Percentiles rank a stretch among this genome's conserved stretches.
Evolutionary conservation across 2,329 filamentous ascomycete genomes (phyloP).

Genomic region (Daldinia eschscholtzii): DNA sequence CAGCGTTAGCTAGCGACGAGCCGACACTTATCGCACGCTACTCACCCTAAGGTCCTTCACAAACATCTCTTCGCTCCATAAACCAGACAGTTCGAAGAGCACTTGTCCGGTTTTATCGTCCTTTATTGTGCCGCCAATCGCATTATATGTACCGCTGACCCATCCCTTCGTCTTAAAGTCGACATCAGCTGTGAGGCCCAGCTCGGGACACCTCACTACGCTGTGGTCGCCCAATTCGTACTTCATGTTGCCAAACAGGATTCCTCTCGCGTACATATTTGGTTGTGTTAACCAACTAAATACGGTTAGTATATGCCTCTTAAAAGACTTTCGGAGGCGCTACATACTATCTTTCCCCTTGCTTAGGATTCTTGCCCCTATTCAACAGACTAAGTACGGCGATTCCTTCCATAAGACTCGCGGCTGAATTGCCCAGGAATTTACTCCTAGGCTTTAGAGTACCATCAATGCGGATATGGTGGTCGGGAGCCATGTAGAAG

Average conservation of each 20-base stretch:
- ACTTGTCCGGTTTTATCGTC: conserved; percentile 87
- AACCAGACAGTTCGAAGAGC: conserved; percentile 90
- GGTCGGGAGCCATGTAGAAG: conserved; percentile 96
- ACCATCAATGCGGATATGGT: conserved; percentile 94
- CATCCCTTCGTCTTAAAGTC: conserved; percentile 99
- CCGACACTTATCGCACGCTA: not conserved
- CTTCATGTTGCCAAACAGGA: conserved; percentile 99
- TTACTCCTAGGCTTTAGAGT: conserved; percentile 94
- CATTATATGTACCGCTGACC: conserved; percentile 96
- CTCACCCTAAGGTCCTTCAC: conserved; percentile 84
- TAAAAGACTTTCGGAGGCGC: not conserved
- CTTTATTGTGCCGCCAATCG: conserved; percentile 91
- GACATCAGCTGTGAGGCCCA: conserved; percentile 87
- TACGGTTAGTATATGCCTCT: conserved; percentile 30
- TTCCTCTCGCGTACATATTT: conserved; percentile 98
- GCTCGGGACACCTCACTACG: conserved; percentile 89
- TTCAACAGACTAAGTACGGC: conserved; percentile 88
- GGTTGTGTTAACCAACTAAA: conserved; percentile 90
- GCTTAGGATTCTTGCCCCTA: conserved; percentile 72
- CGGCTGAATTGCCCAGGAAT: conserved; percentile 96
- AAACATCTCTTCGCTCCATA: conserved; percentile 96
- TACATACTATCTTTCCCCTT: conserved; percentile 87
- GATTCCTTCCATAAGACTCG: conserved; percentile 97
- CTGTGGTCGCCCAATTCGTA: conserved; percentile 98
- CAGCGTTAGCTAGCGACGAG: conserved; percentile 33